A percentile compares a stretch with the other conserved stretches of the same genome.
Conservation (phyloP, 176 grass and related monocot species). For the Triticum urartu region DNA sequence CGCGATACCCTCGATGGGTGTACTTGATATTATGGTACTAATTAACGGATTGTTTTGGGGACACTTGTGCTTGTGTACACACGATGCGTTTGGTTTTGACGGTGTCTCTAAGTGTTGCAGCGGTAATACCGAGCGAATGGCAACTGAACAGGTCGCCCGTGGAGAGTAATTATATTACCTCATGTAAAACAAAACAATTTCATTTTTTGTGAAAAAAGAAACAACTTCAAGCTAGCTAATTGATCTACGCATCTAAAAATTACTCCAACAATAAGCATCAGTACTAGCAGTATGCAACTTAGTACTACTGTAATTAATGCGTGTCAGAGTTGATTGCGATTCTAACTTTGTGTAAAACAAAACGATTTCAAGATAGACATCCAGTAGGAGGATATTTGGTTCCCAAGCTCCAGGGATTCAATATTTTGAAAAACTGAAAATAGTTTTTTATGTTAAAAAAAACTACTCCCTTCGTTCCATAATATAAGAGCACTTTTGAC, state of each 20-base stretch:
- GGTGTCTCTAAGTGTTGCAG: background rate
- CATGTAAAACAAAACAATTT: background rate
- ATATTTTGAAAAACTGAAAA: no score
- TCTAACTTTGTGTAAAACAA: no score
- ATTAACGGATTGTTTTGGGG: background rate
- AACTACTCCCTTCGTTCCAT: no score
- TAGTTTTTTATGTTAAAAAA: no score
- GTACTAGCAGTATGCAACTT: no score
- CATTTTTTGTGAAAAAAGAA: no score
- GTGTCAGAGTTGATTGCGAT: no score
- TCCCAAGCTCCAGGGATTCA: no score
- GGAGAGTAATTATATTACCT: background rate
- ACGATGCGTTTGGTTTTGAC: background rate
- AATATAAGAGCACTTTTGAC: no score
- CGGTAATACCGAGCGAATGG: conserved; percentile 2
- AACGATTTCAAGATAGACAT: no score
- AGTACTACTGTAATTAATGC: no score
- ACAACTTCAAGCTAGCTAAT: background rate
- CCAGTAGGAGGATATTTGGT: no score
- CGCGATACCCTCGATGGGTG: background rate
- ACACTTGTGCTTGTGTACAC: background rate
- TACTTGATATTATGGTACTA: background rate
- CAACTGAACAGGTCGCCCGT: background rate
- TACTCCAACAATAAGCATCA: background rate
- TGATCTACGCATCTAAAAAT: background rate